phyloP scores from a whole-genome alignment of 129 eudicot genomes.

The Lactuca saligna region DNA sequence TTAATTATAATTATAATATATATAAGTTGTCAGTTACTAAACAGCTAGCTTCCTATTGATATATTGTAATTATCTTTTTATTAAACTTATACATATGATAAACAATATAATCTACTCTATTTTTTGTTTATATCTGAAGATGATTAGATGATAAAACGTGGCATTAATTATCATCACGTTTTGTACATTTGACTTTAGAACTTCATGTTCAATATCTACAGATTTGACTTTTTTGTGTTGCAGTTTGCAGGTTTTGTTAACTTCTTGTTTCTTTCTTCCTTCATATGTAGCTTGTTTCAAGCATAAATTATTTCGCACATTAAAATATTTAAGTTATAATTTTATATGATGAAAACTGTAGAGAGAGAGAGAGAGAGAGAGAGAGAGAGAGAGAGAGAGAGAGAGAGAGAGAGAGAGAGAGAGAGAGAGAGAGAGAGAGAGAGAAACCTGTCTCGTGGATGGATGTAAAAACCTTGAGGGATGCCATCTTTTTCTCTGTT shows the following conservation, averaged over 20 bases:
- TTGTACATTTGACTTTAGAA: background rate
- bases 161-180: background rate
- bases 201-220: background rate
- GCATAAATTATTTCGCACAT: background rate
- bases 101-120: background rate
- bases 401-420: background rate
- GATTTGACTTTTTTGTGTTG: background rate
- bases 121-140: too few relatives aligned
- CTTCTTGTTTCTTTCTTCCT: background rate
- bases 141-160: background rate
- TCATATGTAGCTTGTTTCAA: background rate
- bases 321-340: too few relatives aligned
- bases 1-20: too few relatives aligned
- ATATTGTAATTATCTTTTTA: too few relatives aligned
- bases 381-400: background rate
- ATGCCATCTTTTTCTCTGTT: conserved; percentile 52
- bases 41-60: too few relatives aligned
- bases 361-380: too few relatives aligned
- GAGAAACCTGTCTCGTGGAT: conserved; percentile 61
- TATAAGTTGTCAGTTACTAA: too few relatives aligned
- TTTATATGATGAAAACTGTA: too few relatives aligned
- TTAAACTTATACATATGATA: too few relatives aligned
- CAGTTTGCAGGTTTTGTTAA: background rate
- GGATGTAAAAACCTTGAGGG: conserved; percentile 48
- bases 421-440: background rate